Base-by-base conservation (phyloP, 352 stramenopile species). In the Lagenidium giganteum region DNA sequence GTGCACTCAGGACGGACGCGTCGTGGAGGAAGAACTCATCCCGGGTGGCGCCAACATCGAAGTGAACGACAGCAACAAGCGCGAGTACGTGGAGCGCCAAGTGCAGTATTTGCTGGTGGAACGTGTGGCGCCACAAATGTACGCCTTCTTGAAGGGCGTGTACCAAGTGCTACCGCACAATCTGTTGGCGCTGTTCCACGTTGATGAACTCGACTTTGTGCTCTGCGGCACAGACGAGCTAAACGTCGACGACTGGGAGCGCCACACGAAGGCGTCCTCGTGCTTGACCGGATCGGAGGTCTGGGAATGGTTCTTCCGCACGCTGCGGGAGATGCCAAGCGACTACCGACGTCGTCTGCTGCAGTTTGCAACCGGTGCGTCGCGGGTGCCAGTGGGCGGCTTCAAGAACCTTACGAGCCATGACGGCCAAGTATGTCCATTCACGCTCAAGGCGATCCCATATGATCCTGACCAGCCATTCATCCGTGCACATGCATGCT, bases 11-110 rank as follows among this genome's bases (percentile, higher is more conserved):
- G 53, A 50, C 17, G 61, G 43, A 9, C 51, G 59, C 42, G 64
- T 59, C 6, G 27, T 56, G 17, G 56, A 74, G 31, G 60, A 78
- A 33, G 69, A 85, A 16, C 30, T 85, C 25, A 61, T 85, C 9
- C 61, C 67, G 14, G 41, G 68, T 42, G 72, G 69, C 40, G 50
- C 54, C 21, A 54, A 74, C 22, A 38, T 98, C 24, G 58, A 76
- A 5, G 87, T 99, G 5, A 97, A 83, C 5, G 93, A 97, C 46
- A 79, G 84, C 25, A 98, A 98, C 72, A 88, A 97, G 36, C 67
- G 71, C 8, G 72, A 96, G 57, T 99, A 95, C 48, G 55, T 97
- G n/a, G 79, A 97, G 37, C 75, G 74, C 25, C 87, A 84, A 36
- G 76, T 96, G 28, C 89, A 94, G 60, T 96, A 97, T 58, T 64